Conservation (phyloP, 2,329 filamentous ascomycete genomes). For the Colletotrichum plurivorum region DNA sequence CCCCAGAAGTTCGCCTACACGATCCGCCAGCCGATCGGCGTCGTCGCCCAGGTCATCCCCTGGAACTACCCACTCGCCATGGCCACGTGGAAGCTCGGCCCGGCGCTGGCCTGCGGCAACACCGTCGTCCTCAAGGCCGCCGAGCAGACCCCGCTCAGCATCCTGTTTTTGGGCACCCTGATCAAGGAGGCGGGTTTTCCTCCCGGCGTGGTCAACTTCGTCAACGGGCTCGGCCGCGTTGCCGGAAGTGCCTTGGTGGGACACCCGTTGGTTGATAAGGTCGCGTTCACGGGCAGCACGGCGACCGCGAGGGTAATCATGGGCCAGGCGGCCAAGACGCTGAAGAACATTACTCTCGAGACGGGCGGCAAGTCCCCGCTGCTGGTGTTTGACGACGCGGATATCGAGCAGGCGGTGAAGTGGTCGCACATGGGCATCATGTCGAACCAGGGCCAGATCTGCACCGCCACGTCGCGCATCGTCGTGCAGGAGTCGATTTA, state of each 20-base stretch:
- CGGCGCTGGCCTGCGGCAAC: constrained; percentile 76
- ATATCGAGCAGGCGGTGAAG: constrained; percentile 78
- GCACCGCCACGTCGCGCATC: constrained; percentile 76
- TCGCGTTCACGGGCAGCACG: constrained; percentile 85
- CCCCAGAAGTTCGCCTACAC: constrained; percentile 82
- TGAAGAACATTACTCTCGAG: constrained; percentile 78
- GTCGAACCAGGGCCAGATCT: constrained; percentile 76
- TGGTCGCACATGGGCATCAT: constrained; percentile 66
- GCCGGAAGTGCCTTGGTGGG: constrained; percentile 78
- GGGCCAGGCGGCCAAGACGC: constrained; percentile 76
- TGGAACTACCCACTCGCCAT: constrained; percentile 76
- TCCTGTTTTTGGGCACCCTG: constrained; percentile 75
- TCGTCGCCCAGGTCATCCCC: constrained; percentile 81
- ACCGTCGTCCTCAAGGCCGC: constrained; percentile 76
- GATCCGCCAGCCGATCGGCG: constrained; percentile 80
- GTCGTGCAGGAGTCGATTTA: constrained; percentile 73
- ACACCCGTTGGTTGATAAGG: constrained; percentile 80
- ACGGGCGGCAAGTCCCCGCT: constrained; percentile 77
- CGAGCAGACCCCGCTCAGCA: constrained; percentile 77
- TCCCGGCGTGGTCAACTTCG: constrained; percentile 81
- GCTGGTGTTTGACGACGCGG: constrained; percentile 75
- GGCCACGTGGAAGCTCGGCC: constrained; percentile 79
- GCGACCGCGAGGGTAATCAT: constrained; percentile 81
- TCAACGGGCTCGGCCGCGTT: constrained; percentile 79
- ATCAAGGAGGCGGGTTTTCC: constrained; percentile 83